Base-by-base conservation (phyloP, 305 asterid species). In the Fraxinus angustifolia region DNA sequence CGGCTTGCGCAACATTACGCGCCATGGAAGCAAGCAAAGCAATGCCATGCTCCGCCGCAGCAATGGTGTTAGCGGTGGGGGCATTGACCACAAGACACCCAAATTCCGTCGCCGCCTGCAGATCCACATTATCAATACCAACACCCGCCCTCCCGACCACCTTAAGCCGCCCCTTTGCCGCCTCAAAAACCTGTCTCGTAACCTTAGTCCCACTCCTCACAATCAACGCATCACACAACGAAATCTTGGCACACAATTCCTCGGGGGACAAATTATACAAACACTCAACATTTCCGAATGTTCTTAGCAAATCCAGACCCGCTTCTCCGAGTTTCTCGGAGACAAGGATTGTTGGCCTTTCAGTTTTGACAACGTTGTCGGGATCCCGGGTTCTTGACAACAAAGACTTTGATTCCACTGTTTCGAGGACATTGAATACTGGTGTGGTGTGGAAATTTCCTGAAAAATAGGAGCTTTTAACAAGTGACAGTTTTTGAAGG, bases 271-370 rank as follows among this genome's bases (percentile, higher is more conserved):
- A 77, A 65, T 90, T 84, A 76, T 95, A 95, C 34, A 87, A 73
- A 60, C 98, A 93, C 75, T 93, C 97, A 1, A 95, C 91, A 33
- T 90, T 86, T 2, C 93, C 95, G 62, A 82, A 89, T 79, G 82
- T 48, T 30, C 93, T 84, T 68, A 95, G 91, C 87, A 95, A 84
- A 42, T 89, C 89, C 0, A 95, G 84, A 4, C 99, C 99, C 1
- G 94, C 97, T 21, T 93, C 98, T 87, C 99, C 99, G 14, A 95
- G 91, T 80, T 95, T 93, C 90, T 95, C 99, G 95, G 99, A 92
- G 79, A 95, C 98, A 21, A 95, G 86, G 78, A 95, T 91, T 19
- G 94, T 91, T 6, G 97, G 98, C 88, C 85, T 93, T 38, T 81
- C 77, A 1, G 74, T 68, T 45, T 85, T 79, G 11, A n/a, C 14